Base-by-base conservation (phyloP, 208 protist species). In the Polymyxa betae region DNA sequence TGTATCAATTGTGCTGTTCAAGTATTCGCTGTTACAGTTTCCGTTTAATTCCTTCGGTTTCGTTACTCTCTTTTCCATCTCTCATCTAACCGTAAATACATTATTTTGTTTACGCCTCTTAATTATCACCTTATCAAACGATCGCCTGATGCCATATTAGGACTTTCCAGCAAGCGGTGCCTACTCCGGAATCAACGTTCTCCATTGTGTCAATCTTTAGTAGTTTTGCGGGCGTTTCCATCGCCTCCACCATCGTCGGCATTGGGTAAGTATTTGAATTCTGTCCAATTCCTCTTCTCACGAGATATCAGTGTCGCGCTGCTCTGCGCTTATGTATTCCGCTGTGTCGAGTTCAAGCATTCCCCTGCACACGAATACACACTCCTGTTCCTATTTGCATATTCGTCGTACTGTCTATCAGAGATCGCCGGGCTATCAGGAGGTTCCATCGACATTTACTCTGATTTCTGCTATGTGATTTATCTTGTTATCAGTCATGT, bases 1-100 rank as follows among this genome's bases (percentile, higher is more conserved):
- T 41, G 90, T 91, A 5, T 91, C 60, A 29, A 91, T 91, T 77
- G 78, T 88, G 0, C 68, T 91, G 16, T 91, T 89, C 90, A 91
- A 88, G 41, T 60, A 60, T 24, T 60, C 49, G 5, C 49, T 24
- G 24, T 60, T 29, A 60, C 24, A 60, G 24, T 60, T 5, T 24
- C 49, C 5, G 24, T 60, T 60, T 60, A 5, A 60, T 29, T n/a
- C n/a, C n/a, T n/a, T n/a, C n/a, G n/a, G n/a, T n/a, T n/a, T n/a
- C n/a, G n/a, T n/a, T n/a, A n/a, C n/a, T n/a, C n/a, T n/a, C n/a
- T n/a, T n/a, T n/a, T n/a, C n/a, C n/a, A n/a, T n/a, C n/a, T n/a
- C n/a, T n/a, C n/a, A n/a, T n/a, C n/a, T n/a, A n/a, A n/a, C n/a
- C n/a, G n/a, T n/a, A n/a, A n/a, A n/a, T n/a, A n/a, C n/a, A n/a